These are phyloP conservation scores for Bonia amplexicaulis DNA, from an alignment of 176 grass and related monocot genomes.

Conservation along the genomic window DNA sequence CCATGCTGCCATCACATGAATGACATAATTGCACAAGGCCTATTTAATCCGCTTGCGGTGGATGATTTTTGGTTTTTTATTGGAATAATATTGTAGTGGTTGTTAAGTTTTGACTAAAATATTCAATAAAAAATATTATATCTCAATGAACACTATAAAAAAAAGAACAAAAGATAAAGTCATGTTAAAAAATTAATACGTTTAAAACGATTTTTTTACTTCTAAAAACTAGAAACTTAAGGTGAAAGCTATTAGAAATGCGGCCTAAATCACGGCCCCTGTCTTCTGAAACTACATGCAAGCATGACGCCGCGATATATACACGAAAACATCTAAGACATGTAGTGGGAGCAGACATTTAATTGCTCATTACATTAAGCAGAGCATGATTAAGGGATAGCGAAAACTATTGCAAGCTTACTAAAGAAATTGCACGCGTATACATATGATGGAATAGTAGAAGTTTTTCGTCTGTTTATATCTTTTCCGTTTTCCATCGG, in stretches of 20 bases:
- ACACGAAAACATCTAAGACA: neutral
- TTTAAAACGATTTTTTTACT: too few relatives aligned
- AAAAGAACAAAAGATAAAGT: too few relatives aligned
- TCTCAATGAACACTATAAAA: too few relatives aligned
- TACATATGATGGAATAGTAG: neutral
- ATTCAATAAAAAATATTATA: too few relatives aligned
- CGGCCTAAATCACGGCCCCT: too few relatives aligned
- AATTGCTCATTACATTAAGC: neutral
- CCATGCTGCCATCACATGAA: slow-evolving; percentile 22
- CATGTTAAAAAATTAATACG: too few relatives aligned
- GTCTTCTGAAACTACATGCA: neutral
- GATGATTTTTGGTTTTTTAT: too few relatives aligned
- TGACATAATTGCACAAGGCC: slow-evolving; percentile 5
- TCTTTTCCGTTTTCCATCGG: neutral
- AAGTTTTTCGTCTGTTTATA: neutral
- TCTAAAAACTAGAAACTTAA: too few relatives aligned
- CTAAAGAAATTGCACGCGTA: neutral
- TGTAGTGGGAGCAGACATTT: neutral
- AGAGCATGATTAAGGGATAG: slow-evolving; percentile 27
- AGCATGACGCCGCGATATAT: neutral
- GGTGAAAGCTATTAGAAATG: too few relatives aligned
- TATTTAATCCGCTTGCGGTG: too few relatives aligned
- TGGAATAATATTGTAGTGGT: too few relatives aligned
- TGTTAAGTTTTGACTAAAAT: too few relatives aligned
- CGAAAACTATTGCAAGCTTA: neutral